Base-by-base conservation (phyloP, 108 stramenopile genomes). In the Skeletonema potamos region DNA sequence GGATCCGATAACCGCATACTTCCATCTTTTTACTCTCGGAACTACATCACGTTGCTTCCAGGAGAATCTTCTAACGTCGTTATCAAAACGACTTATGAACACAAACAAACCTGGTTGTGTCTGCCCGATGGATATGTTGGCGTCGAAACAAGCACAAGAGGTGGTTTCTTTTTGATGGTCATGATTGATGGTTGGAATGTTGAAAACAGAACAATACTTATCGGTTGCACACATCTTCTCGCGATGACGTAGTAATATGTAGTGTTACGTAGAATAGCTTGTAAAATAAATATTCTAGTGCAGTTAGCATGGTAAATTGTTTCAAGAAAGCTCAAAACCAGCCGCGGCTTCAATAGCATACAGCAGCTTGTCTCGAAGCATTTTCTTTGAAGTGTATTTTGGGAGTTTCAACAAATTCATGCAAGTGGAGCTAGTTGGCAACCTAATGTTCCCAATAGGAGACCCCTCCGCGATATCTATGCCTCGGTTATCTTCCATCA, bases 391-490 rank as follows among this genome's bases (percentile, higher is more conserved):
- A 24, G 79, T 59, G 69, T 99, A 99, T 60, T 96, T 92, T 9
- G 99, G 99, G 2, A 99, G 85, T 77, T 99, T 99, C 43, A 99
- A 82, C 54, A 98, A 78, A 72, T 99, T 99, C 94, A 99, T 97
- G 67, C 99, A 99, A 9, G 99, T 99, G 7, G 90, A 81, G 41
- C 86, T 82, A 1, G 96, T 95, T 9, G 98, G 98, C 0, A 99
- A 85, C n/a, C 88, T 77, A 24, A 81, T 77, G 27, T 86, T 85
- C 12, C 74, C 77, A 30, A 66, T 32, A 51, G 34, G 59, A 54
- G 26, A 70, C 60, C 43, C 61, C 64, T 87, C 84, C 20, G 60
- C 82, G 8, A 76, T 57, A 32, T 81, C 81, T n/a, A 81, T 70
- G n/a, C 83, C 85, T 20, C 62, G 66, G 59, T 94, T 84, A 64